phyloP scores from a whole-genome alignment of 345 rosid genomes.

The Eucalyptus lansdowneana region DNA sequence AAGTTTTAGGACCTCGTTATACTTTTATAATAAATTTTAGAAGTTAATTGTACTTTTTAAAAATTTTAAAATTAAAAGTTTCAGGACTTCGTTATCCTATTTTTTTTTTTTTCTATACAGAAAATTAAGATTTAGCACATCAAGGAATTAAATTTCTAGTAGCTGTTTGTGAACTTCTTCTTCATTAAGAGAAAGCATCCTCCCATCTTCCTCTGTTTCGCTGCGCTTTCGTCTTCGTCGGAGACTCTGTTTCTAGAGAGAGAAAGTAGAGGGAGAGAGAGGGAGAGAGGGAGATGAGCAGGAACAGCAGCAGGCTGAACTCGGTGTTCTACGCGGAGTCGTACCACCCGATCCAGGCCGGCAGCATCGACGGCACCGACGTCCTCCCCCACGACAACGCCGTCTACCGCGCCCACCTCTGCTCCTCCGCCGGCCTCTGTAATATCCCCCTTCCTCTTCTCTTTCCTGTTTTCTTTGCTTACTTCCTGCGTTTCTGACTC shows the following conservation, averaged over 20 bases:
- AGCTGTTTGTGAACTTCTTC: too few relatives aligned
- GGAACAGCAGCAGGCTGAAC: slow-evolving; percentile 9
- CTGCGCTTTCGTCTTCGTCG: background rate
- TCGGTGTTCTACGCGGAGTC: slow-evolving; percentile 74
- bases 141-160: too few relatives aligned
- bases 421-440: slow-evolving; percentile 82
- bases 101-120: too few relatives aligned
- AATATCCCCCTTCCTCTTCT: background rate
- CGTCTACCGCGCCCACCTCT: slow-evolving; percentile 68
- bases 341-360: slow-evolving; percentile 96
- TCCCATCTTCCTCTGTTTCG: background rate
- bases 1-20: too few relatives aligned
- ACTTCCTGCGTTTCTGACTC: background rate
- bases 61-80: too few relatives aligned
- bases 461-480: background rate
- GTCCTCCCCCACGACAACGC: slow-evolving; percentile 70
- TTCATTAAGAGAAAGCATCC: too few relatives aligned
- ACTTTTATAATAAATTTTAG: too few relatives aligned
- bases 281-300: background rate
- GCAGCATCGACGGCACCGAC: slow-evolving; percentile 93
- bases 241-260: background rate
- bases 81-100: too few relatives aligned
- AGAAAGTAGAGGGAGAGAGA: background rate
- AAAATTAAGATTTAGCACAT: too few relatives aligned
- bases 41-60: too few relatives aligned